Evolutionary conservation across 129 eudicot species (phyloP), one percentile per base, ranked within the genome.

Genomic region (Pulicaria dysenterica): DNA sequence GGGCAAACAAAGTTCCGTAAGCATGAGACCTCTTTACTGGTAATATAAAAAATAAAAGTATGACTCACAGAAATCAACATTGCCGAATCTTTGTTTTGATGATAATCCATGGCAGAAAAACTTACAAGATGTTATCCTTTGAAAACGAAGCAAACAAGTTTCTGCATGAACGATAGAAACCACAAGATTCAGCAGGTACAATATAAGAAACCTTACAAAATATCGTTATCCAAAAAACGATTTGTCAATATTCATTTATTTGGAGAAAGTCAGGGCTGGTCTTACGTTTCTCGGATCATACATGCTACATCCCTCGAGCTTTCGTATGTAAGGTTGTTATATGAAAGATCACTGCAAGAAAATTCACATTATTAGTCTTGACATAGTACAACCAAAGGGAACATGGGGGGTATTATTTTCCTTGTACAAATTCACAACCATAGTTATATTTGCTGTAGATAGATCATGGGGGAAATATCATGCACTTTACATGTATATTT

Each of bases 271-370:
- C 3, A 53, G 6, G 63, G 37, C 49, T 40, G 59, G 56, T 44
- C 85, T 80, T 86, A 86, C 91, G 72, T 81, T 4, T 45, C 49
- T 34, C 72, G 53, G 51, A 50, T 64, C 36, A 65, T 82, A 82
- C 91, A 86, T 40, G 45, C 54, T 57, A 14, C 39, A 42, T 51
- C 24, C 34, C 56, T 58, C 4, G 80, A 49, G 60, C 70, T 49
- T 40, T 41, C 67, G 41, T 37, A 55, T 19, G 87, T 80, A 46
- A 86, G 69, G 3, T 77, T 83, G 85, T 86, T 86, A 62, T 80
- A 83, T 31, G 91, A 86, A 49, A 86, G 69, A 83, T 86, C 82
- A 70, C 82, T 77, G 72, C 70, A 69, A 60, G 42, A 47, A 69
- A 53, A 51, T 7, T 58, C n/a, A 41, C 57, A 48, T 12, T 43